A percentile compares a stretch with the other conserved stretches of the same genome.
Conservation (phyloP, 768 basidiomycete species). For the Megacollybia marginata region DNA sequence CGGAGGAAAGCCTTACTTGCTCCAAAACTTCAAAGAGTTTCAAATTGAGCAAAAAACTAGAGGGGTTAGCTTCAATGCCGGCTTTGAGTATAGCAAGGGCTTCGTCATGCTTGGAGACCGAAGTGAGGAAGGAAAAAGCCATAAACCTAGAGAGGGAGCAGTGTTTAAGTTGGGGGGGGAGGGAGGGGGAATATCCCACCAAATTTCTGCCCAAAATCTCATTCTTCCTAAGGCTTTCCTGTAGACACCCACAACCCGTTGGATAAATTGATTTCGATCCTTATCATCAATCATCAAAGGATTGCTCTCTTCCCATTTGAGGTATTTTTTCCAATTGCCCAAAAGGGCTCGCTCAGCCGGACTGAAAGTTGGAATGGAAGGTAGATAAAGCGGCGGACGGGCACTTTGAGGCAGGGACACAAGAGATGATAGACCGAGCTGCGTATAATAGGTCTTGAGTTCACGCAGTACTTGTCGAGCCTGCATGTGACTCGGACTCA, state of each 20-base stretch:
- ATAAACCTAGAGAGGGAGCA: slow-evolving; percentile 65
- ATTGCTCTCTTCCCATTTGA: slow-evolving; percentile 95
- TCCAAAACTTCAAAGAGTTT: slow-evolving; percentile 76
- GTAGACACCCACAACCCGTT: slow-evolving; percentile 75
- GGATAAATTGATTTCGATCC: slow-evolving; percentile 58
- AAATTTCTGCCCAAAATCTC: slow-evolving; percentile 93
- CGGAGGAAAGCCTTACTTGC: slow-evolving; percentile 33
- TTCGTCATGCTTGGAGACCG: slow-evolving; percentile 73
- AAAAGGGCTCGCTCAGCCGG: slow-evolving; percentile 65
- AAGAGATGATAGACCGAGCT: slow-evolving; percentile 40
- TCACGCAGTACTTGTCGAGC: slow-evolving; percentile 85
- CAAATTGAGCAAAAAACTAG: slow-evolving; percentile 85
- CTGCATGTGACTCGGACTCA: slow-evolving; percentile 93
- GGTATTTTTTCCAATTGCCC: slow-evolving; percentile 84
- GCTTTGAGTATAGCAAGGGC: slow-evolving; percentile 72
- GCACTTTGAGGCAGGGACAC: slow-evolving; percentile 20
- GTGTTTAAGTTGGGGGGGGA: slow-evolving; percentile 3
- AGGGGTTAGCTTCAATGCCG: slow-evolving; percentile 82
- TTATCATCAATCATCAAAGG: slow-evolving; percentile 88
- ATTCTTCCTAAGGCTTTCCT: slow-evolving; percentile 86
- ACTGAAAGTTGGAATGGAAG: slow-evolving; percentile 66
- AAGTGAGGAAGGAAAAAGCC: slow-evolving; percentile 78
- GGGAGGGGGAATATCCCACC: slow-evolving; percentile 39
- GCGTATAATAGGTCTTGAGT: slow-evolving; percentile 59
- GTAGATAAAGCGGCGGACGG: slow-evolving; percentile 52